Percentiles rank a stretch among this genome's conserved stretches.
These are phyloP conservation scores for Nannochloris sp. DNA, from an alignment of 139 green algal genomes.

Conservation along the genomic window DNA sequence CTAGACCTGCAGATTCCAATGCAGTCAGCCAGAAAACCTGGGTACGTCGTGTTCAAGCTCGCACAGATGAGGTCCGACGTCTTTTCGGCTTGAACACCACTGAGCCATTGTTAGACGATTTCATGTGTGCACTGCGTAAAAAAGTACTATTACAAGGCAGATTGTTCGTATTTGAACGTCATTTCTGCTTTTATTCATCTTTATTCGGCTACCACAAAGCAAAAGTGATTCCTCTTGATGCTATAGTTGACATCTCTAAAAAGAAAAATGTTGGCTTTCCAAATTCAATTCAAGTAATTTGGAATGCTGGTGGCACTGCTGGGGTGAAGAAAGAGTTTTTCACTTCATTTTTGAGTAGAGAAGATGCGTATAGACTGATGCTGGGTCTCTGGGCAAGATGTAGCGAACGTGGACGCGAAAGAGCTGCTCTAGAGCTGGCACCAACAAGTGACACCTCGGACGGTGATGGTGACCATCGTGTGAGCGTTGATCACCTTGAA, in stretches of 20 bases:
- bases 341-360: slow-evolving; percentile 73
- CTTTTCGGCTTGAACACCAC: slow-evolving; percentile 28
- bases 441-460: neutral
- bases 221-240: slow-evolving; percentile 59
- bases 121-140: slow-evolving; percentile 62
- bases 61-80: slow-evolving; percentile 24
- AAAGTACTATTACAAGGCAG: slow-evolving; percentile 54
- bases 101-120: slow-evolving; percentile 57
- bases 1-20: neutral
- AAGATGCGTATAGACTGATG: slow-evolving; percentile 65
- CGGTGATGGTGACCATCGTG: neutral
- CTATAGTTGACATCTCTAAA: slow-evolving; percentile 57
- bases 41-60: slow-evolving; percentile 18
- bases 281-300: slow-evolving; percentile 67
- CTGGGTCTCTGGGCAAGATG: slow-evolving; percentile 32
- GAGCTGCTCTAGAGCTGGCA: neutral
- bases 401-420: slow-evolving; percentile 1
- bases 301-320: neutral
- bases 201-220: slow-evolving; percentile 78
- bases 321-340: slow-evolving; percentile 65
- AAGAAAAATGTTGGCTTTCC: slow-evolving; percentile 73
- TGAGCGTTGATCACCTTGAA: neutral
- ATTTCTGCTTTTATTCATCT: slow-evolving; percentile 83
- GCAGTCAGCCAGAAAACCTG: neutral
- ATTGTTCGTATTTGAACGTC: slow-evolving; percentile 69